phyloP scores from a whole-genome alignment of 1,139 yeast genomes.

The Candida sojae region DNA sequence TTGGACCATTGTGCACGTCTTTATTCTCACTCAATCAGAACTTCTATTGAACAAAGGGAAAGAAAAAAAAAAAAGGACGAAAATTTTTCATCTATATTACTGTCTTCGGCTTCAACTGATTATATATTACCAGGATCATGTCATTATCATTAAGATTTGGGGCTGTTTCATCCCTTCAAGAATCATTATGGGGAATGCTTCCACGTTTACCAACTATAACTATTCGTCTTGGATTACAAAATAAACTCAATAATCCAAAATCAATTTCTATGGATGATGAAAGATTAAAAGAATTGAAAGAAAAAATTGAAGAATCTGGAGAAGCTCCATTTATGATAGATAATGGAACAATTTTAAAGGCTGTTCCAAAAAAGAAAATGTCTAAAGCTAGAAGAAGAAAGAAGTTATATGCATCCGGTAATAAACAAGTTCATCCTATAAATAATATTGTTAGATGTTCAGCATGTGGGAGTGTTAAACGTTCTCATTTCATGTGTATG shows the following conservation, averaged over 20 bases:
- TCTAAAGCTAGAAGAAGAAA: constrained; percentile 86
- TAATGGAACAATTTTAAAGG: constrained; percentile 67
- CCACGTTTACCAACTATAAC: constrained; percentile 26
- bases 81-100: not conserved
- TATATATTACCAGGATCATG: constrained; percentile 15
- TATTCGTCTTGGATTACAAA: constrained; percentile 10
- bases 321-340: constrained; percentile 43
- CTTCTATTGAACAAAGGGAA: not conserved
- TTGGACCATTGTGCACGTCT: not conserved
- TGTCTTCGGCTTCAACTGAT: too few relatives aligned
- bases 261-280: constrained; percentile 22
- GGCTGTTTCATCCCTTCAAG: constrained; percentile 16
- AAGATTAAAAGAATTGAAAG: constrained; percentile 33
- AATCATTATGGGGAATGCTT: constrained; percentile 19
- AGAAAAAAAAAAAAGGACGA: not conserved
- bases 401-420: constrained; percentile 79
- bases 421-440: constrained; percentile 75
- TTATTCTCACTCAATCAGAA: not conserved
- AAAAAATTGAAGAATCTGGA: constrained; percentile 28
- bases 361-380: constrained; percentile 92
- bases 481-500: constrained; percentile 92
- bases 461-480: constrained; percentile 89
- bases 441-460: constrained; percentile 88
- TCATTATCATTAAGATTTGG: constrained; percentile 27
- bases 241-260: constrained; percentile 1